A percentile compares a stretch with the other conserved stretches of the same genome.
Conservation (phyloP, 2,329 filamentous ascomycete genomes). For the Sporothrix curviconia region DNA sequence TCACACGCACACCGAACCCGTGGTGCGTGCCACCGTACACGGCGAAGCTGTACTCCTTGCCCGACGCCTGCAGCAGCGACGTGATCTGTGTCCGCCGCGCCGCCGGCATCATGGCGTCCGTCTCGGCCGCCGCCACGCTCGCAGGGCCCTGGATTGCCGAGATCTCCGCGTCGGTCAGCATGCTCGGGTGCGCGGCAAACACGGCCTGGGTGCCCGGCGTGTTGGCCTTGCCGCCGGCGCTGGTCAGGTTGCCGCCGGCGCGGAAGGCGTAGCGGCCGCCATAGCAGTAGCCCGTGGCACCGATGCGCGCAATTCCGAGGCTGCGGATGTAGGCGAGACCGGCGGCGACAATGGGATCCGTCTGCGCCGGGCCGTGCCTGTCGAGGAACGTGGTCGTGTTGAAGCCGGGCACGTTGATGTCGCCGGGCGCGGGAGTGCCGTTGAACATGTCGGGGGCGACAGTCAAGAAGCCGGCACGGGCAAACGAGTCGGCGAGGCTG, state of each 20-base stretch:
- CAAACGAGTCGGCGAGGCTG: constrained; percentile 57
- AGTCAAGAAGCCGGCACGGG: constrained; percentile 58
- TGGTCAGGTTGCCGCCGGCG: neutral
- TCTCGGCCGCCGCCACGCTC: constrained; percentile 58
- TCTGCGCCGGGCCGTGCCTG: constrained; percentile 28
- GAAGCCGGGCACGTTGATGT: constrained; percentile 32
- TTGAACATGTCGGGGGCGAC: constrained; percentile 61
- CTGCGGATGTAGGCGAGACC: constrained; percentile 41
- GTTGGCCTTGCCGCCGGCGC: no score
- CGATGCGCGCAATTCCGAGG: constrained; percentile 48
- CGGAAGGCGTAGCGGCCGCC: constrained; percentile 53
- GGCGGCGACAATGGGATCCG: constrained; percentile 42
- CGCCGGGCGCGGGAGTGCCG: constrained; percentile 45
- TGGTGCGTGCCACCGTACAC: constrained; percentile 64
- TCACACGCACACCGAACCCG: constrained; percentile 66
- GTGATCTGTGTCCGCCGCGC: constrained; percentile 52
- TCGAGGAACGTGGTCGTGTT: constrained; percentile 36
- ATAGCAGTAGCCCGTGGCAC: constrained; percentile 58
- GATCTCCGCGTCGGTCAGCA: constrained; percentile 54
- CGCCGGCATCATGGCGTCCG: constrained; percentile 51
- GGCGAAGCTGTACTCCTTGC: constrained; percentile 58
- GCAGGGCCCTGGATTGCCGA: constrained; percentile 49
- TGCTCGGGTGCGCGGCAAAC: constrained; percentile 59
- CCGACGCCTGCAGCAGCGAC: constrained; percentile 47
- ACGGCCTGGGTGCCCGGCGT: constrained; percentile 48